Percentiles rank a stretch among this genome's conserved stretches.
phyloP scores from a whole-genome alignment of 306 rosid genomes.

The Citrullus mucosospermus region DNA sequence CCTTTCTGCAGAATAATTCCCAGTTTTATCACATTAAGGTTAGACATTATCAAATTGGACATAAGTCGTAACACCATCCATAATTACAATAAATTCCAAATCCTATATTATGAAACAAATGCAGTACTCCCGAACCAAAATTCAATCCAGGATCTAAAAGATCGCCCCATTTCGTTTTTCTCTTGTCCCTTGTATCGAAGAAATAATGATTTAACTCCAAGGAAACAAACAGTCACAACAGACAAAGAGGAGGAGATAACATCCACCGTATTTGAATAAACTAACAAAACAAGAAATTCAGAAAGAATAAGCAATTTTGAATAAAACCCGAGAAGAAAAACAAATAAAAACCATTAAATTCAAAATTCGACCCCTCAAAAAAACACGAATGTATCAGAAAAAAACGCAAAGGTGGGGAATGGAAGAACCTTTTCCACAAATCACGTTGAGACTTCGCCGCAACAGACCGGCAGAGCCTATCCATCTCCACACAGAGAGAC shows the following conservation, averaged over 20 bases:
- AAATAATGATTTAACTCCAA: neutral
- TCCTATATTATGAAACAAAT: neutral
- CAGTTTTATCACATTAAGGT: neutral
- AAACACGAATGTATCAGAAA: neutral
- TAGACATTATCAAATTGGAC: neutral
- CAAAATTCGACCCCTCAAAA: too few species aligned
- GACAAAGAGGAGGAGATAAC: neutral
- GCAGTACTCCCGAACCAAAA: too few species aligned
- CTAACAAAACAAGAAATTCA: neutral
- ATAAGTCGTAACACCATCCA: neutral
- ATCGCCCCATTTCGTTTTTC: neutral
- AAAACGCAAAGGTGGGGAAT: neutral
- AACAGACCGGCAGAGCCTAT: slow-evolving; percentile 64
- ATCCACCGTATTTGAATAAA: neutral
- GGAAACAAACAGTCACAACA: too few species aligned
- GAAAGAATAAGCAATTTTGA: neutral
- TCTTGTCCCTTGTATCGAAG: neutral
- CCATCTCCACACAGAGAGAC: slow-evolving; percentile 74
- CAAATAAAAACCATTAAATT: neutral
- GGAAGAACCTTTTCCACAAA: slow-evolving; percentile 66
- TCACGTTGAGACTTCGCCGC: slow-evolving; percentile 68
- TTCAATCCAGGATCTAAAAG: neutral
- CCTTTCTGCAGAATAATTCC: slow-evolving; percentile 42
- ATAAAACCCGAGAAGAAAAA: neutral
- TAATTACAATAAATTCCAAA: neutral